Base-by-base conservation (phyloP, 805 yeast genomes). In the Wickerhamomyces chambardii region DNA sequence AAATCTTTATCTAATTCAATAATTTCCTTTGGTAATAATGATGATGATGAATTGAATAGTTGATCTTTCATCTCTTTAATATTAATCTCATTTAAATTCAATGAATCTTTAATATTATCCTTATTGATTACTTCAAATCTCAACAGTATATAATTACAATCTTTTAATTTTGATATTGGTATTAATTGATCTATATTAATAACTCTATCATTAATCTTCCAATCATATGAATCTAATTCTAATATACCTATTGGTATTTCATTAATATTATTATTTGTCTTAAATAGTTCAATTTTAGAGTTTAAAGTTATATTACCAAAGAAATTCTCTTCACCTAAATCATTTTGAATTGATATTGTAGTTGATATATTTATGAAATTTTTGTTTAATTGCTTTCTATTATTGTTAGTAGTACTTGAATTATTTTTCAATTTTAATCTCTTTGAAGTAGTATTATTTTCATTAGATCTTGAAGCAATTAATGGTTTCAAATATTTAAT, bases 261-360 rank as follows among this genome's bases (percentile, higher is more conserved):
- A 10, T 21, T 8, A 21, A n/a, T n/a, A n/a, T 21, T 10, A 21
- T 8, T 7, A 21, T 7, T 7, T 21, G 24, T 21, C 10, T 21
- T 21, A 21, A 8, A 10, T 7, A 21, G 10, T 10, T 8, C 7
- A 21, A 21, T 7, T 21, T 24, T 8, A 11, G 27, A 24, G 9
- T 14, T n/a, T 7, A 50, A 18, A 0, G 36, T 19, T 2, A 49
- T 44, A 18, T 48, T 42, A 6, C 67, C 69, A 34, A 50, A 51
- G 45, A 59, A 63, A 37, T 53, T 56, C 30, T 46, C 47, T 17
- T 64, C 69, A 4, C 70, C 70, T 2, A 64, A 51, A 38, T 64
- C 70, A 31, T 64, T 64, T 3, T 63, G 47, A 14, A 64, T 37
- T 2, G 57, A 43, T 11, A 52, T 17, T 1, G 55, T 48, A 1